A percentile compares a stretch with the other conserved stretches of the same genome.
phyloP scores from a whole-genome alignment of 495 filamentous ascomycete genomes.

The Penicillium paradoxum region DNA sequence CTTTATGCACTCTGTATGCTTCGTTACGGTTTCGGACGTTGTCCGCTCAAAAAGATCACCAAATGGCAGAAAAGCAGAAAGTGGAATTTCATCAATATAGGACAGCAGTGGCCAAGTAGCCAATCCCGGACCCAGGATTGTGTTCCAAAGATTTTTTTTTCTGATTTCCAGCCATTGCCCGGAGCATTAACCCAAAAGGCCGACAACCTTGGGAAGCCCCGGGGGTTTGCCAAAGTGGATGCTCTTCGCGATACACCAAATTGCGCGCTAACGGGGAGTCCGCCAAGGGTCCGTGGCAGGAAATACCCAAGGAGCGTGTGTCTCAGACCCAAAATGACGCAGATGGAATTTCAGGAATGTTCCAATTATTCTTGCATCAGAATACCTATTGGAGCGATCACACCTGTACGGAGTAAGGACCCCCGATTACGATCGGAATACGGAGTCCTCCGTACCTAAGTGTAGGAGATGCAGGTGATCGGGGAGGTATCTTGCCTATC shows the following conservation, averaged over 20 bases:
- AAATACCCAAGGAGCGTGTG: background rate
- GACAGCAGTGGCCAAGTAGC: too few relatives aligned
- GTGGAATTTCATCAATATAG: too few relatives aligned
- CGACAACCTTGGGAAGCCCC: background rate
- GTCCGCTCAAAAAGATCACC: too few relatives aligned
- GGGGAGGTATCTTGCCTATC: too few relatives aligned
- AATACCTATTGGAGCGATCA: background rate
- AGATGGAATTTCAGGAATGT: background rate
- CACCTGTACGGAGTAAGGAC: background rate
- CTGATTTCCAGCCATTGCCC: background rate
- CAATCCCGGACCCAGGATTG: background rate
- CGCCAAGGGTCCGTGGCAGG: conserved; percentile 2
- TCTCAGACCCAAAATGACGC: conserved; percentile 1
- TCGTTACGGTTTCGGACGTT: too few relatives aligned
- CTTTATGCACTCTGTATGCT: too few relatives aligned
- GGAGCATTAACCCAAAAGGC: background rate
- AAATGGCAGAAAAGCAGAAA: too few relatives aligned
- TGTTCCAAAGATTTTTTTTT: background rate
- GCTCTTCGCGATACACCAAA: background rate
- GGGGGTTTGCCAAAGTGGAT: background rate
- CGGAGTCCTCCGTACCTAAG: too few relatives aligned
- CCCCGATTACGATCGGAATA: too few relatives aligned
- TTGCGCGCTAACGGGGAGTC: conserved; percentile 1
- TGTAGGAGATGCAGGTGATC: too few relatives aligned
- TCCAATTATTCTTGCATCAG: background rate